Conservation (phyloP, 768 basidiomycete genomes). For the Leccinum longicurvipes region DNA sequence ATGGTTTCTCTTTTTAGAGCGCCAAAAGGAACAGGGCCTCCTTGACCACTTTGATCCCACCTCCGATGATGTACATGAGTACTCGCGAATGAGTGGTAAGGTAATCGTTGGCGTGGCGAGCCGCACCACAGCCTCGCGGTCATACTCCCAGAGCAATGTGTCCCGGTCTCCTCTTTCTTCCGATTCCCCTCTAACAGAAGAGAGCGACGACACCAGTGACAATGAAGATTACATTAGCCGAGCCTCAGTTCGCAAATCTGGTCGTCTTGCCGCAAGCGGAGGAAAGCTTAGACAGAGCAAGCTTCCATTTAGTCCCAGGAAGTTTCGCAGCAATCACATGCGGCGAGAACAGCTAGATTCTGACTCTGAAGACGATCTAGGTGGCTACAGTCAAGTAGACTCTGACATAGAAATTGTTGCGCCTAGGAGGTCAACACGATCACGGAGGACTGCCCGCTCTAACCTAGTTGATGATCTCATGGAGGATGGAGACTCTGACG, state of each 20-base stretch:
- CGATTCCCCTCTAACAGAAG: slow-evolving; percentile 28
- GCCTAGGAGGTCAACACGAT: slow-evolving; percentile 49
- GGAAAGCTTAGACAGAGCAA: slow-evolving; percentile 21
- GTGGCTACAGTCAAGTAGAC: slow-evolving; percentile 35
- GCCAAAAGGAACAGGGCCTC: slow-evolving; percentile 38
- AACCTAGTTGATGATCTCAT: slow-evolving; percentile 30
- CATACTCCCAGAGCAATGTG: slow-evolving; percentile 12
- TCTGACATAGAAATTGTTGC: slow-evolving; percentile 23
- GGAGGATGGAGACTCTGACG: slow-evolving; percentile 31
- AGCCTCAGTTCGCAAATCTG: slow-evolving; percentile 13
- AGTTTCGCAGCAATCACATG: slow-evolving; percentile 40
- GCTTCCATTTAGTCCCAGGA: slow-evolving; percentile 69
- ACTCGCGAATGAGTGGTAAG: slow-evolving; percentile 48
- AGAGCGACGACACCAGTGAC: slow-evolving; percentile 18
- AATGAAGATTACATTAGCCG: slow-evolving; percentile 8
- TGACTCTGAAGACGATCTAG: slow-evolving; percentile 41
- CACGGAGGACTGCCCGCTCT: slow-evolving; percentile 37
- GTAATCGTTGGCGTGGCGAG: slow-evolving; percentile 29
- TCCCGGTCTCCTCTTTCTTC: slow-evolving; percentile 5
- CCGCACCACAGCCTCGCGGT: neutral
- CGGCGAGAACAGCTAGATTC: slow-evolving; percentile 21
- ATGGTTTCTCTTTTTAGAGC: slow-evolving; percentile 36
- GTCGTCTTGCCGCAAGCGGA: slow-evolving; percentile 10
- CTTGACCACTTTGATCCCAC: slow-evolving; percentile 60
- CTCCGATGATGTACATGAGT: slow-evolving; percentile 50